Base-by-base conservation (phyloP, 1,139 yeast genomes). In the Eremothecium coryli region DNA sequence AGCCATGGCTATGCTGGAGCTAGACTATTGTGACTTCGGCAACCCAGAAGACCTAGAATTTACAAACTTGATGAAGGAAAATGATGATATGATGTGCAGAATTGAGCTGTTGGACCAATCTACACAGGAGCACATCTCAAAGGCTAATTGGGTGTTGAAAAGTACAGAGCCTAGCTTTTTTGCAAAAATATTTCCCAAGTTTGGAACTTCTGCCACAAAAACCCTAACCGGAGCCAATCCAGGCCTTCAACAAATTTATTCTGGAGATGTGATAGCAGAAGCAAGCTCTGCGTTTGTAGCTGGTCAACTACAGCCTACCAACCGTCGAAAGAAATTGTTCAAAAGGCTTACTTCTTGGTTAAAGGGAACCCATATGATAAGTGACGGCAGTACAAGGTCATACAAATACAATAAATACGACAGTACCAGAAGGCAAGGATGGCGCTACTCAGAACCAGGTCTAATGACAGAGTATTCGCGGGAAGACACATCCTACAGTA, bases 341-440 rank as follows among this genome's bases (percentile, higher is more conserved):
- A 27, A 27, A 11, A 16, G 30, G 5, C 20, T 27, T 11, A 27
- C 30, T 4, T 27, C 30, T 10, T 27, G 30, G 30, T 12, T 27
- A 11, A 16, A 18, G 13, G 14, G 22, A 11, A 16, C 30, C n/a
- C 4, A 27, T 13, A n/a, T 27, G 5, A 16, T 16, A 10, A 14
- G 30, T 18, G 30, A 27, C 22, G n/a, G 15, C n/a, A 4, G 15
- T n/a, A 17, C 17, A n/a, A 10, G 22, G 4, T 4, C 22, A n/a
- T 27, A 17, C 30, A n/a, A n/a, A 16, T 14, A 16, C 14, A 16
- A 12, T n/a, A 8, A 8, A 4, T 10, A 7, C 7, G 22, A 20
- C 22, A n/a, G n/a, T n/a, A 11, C 24, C 5, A 12, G n/a, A 16
- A 13, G 28, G 16, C 4, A 25, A 5, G 4, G 13, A 4, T 25